These are phyloP conservation scores for Seiridium cupressi DNA, from an alignment of 2,329 filamentous ascomycete species.

Conservation along the genomic window DNA sequence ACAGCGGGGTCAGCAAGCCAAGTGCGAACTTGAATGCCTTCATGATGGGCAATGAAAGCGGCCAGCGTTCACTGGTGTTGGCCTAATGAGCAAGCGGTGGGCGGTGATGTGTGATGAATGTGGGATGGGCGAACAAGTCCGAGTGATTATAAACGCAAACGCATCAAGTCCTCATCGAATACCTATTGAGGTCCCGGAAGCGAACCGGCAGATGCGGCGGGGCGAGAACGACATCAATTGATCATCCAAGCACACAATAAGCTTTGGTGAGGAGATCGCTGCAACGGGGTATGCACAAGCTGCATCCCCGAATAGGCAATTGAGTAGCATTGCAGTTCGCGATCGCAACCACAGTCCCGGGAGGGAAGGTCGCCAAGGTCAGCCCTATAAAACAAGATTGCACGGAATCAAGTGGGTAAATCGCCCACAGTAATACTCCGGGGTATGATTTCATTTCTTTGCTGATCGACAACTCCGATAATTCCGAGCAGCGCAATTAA, in stretches of 20 bases:
- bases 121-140: too few species aligned
- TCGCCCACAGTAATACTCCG: neutral
- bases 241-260: neutral
- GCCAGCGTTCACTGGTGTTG: too few species aligned
- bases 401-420: neutral
- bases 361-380: conserved; percentile 2
- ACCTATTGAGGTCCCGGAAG: too few species aligned
- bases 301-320: neutral
- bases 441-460: too few species aligned
- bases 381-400: neutral
- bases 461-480: too few species aligned
- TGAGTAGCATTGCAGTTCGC: neutral
- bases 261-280: neutral
- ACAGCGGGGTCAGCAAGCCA: neutral
- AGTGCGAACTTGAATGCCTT: neutral
- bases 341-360: neutral
- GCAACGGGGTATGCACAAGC: neutral
- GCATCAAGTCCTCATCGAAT: too few species aligned
- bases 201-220: too few species aligned
- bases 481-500: too few species aligned
- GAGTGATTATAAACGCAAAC: too few species aligned
- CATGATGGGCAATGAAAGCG: neutral
- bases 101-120: too few species aligned
- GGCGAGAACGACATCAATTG: too few species aligned
- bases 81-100: too few species aligned